A percentile compares a stretch with the other conserved stretches of the same genome.
Evolutionary conservation across 2,329 filamentous ascomycete species (phyloP).

Genomic region (Talaromyces verruculosus): DNA sequence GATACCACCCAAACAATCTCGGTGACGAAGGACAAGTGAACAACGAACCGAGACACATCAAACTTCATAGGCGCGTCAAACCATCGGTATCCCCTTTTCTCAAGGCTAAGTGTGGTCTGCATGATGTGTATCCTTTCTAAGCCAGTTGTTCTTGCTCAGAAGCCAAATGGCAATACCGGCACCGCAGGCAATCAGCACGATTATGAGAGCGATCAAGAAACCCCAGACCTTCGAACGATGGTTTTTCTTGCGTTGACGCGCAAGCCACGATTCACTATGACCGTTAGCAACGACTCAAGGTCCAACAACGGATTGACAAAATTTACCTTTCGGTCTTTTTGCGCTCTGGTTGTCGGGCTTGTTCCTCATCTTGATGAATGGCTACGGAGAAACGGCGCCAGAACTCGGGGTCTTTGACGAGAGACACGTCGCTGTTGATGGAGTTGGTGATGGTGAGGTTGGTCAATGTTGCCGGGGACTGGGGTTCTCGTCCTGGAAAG

Average conservation of each 20-base stretch:
- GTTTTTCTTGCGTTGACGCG: conserved; percentile 50
- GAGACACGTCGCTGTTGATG: conserved; percentile 21
- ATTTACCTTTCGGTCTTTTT: conserved; percentile 24
- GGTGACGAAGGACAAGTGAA: neutral
- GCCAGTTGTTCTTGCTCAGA: conserved; percentile 38
- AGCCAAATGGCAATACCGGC: conserved; percentile 50
- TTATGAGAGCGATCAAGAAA: conserved; percentile 32
- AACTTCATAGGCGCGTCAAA: neutral
- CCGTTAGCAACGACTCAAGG: neutral
- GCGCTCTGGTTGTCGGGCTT: conserved; percentile 24
- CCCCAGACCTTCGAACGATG: conserved; percentile 50
- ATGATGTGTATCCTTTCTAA: conserved; percentile 22
- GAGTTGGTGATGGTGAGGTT: conserved; percentile 19
- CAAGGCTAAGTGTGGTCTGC: neutral
- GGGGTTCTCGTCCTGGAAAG: conserved; percentile 11
- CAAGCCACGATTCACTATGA: conserved; percentile 55
- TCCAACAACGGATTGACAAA: neutral
- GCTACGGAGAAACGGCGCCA: conserved; percentile 61
- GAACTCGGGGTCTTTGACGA: conserved; percentile 56
- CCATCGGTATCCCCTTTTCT: neutral
- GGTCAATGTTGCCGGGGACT: conserved; percentile 18
- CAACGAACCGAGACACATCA: neutral
- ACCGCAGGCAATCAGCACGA: conserved; percentile 43
- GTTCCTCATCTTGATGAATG: conserved; percentile 57
- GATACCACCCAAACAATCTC: neutral